Conservation (phyloP, 371 early-diverging fungal species). For the Lichtheimia hyalospora region DNA sequence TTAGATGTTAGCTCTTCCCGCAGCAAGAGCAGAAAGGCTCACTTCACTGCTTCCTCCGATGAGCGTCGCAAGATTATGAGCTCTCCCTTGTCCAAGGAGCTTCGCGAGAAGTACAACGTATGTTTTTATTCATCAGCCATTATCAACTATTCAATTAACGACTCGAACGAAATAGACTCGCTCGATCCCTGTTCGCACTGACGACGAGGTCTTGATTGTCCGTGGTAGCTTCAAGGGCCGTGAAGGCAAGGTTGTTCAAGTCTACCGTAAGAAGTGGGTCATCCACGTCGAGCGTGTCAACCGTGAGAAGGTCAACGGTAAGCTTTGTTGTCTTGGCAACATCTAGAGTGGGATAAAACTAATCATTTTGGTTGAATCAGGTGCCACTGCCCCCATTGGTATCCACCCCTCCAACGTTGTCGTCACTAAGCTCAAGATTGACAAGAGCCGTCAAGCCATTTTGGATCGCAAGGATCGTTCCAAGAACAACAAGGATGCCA, state of each 20-base stretch:
- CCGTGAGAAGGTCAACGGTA: constrained; percentile 94
- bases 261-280: constrained; percentile 97
- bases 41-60: constrained; percentile 95
- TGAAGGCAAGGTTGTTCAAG: constrained; percentile 93
- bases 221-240: constrained; percentile 96
- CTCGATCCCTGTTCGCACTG: constrained; percentile 95
- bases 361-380: not conserved
- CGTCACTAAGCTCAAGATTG: constrained; percentile 91
- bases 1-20: constrained; percentile 90
- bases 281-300: constrained; percentile 96
- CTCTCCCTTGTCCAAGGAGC: constrained; percentile 94
- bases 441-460: constrained; percentile 92
- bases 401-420: constrained; percentile 98
- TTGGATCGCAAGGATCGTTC: constrained; percentile 74
- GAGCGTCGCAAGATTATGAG: constrained; percentile 95
- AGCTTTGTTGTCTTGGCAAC: constrained; percentile 6
- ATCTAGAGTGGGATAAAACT: not conserved
- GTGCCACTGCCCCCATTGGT: constrained; percentile 88
- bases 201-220: constrained; percentile 95
- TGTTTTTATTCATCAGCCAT: constrained; percentile 4
- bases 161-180: constrained; percentile 55
- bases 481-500: constrained; percentile 34
- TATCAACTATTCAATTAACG: too few relatives aligned
- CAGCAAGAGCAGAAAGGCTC: constrained; percentile 97
- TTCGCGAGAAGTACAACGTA: constrained; percentile 95